Evolutionary conservation across 2,329 filamentous ascomycete genomes (phyloP).

Genomic region (Microcyclosporella mali): DNA sequence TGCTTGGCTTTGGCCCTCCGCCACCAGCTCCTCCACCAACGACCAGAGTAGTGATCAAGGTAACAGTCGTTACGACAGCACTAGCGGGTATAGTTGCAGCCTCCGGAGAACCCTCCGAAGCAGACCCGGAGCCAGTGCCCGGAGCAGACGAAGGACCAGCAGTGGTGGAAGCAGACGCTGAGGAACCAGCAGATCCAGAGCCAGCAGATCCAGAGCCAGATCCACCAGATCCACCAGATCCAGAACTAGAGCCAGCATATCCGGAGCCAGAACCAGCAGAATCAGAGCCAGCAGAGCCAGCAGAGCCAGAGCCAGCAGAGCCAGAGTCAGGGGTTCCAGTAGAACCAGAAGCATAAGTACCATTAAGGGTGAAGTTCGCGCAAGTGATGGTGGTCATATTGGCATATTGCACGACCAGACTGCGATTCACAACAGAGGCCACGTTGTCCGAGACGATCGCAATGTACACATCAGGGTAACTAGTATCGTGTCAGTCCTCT

Average conservation of each 20-base stretch:
- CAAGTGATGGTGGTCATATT: constrained; percentile 52
- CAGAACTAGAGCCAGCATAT: neutral
- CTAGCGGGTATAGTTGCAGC: neutral
- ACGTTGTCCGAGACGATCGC: constrained; percentile 31
- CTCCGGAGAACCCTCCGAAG: neutral
- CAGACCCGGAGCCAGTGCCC: neutral
- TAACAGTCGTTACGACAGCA: neutral
- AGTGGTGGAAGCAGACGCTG: no score
- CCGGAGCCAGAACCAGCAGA: constrained; percentile 1
- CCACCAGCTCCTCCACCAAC: neutral
- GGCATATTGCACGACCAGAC: constrained; percentile 49
- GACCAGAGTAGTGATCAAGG: neutral
- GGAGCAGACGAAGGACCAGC: neutral
- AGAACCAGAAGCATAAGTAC: constrained; percentile 14
- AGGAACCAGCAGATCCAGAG: neutral
- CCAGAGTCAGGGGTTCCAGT: constrained; percentile 6
- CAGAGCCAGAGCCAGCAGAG: constrained; percentile 10
- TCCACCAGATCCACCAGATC: neutral
- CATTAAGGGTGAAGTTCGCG: constrained; percentile 45
- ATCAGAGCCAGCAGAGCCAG: constrained; percentile 2
- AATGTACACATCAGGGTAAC: constrained; percentile 47
- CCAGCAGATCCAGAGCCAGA: neutral
- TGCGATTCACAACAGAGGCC: constrained; percentile 46
- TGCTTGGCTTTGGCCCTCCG: no score
- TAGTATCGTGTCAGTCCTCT: constrained; percentile 16